Base-by-base conservation (phyloP, 768 basidiomycete species). In the Suillus subalutaceus region DNA sequence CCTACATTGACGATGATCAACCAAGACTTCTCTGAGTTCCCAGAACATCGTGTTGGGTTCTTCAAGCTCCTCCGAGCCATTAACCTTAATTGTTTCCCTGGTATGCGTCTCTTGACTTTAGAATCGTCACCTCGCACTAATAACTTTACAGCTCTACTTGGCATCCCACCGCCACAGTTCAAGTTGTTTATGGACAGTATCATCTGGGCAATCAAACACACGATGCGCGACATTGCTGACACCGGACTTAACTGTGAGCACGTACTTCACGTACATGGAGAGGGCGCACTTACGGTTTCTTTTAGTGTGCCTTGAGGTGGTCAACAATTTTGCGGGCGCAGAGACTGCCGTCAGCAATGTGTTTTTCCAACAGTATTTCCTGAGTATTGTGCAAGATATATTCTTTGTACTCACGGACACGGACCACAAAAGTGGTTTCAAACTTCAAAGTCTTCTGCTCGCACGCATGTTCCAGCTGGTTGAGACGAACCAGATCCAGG, bases 201-300 rank as follows among this genome's bases (percentile, higher is more conserved):
- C 69, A 91, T 97, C 62, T 99, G 97, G 97, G 97, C 96, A n/a
- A 97, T 98, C 83, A 99, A 99, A 79, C 97, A 99, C 81, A 98
- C 94, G 18, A 96, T 97, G 94, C 88, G 97, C 63, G 97, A 99
- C 78, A 97, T 99, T 68, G 94, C 95, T 6, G 97, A 99, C 75
- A 93, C 91, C 52, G 92, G 92, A 52, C 78, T 94, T 66, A 92
- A 90, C 72, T 74, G 92, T 94, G 79, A 79, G 68, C 63, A 70
- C 18, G 6, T 63, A 43, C 48, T 20, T 48, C 46, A 43, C 58
- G 13, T 67, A 66, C 46, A 30, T 44, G 32, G 26, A 32, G 20
- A 48, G 23, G 23, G 60, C 62, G 37, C 66, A 32, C 56, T 71
- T 43, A 72, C 65, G 8, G 26, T 30, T 55, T 58, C 41, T 6